Conservation (phyloP, 2,329 filamentous ascomycete species). For the Aspergillus felis region DNA sequence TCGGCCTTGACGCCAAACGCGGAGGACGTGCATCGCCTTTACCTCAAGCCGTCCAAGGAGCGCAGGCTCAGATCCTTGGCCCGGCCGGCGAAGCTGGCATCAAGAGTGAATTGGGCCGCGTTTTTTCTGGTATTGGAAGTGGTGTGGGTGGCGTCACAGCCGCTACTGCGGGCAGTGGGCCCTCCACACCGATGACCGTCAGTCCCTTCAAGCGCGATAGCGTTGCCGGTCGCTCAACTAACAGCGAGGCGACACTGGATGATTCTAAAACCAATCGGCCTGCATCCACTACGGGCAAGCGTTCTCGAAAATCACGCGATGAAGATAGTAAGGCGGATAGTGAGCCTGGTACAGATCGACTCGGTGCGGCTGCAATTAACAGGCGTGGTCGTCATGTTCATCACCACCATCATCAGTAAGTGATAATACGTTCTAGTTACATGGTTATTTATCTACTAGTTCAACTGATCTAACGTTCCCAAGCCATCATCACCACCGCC, state of each 20-base stretch:
- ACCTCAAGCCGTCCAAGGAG: slow-evolving; percentile 90
- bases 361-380: slow-evolving; percentile 61
- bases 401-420: slow-evolving; percentile 58
- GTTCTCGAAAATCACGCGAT: slow-evolving; percentile 68
- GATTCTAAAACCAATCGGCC: slow-evolving; percentile 41
- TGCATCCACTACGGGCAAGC: slow-evolving; percentile 51
- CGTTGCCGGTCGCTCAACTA: slow-evolving; percentile 41
- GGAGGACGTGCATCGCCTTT: slow-evolving; percentile 82
- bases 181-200: slow-evolving; percentile 51
- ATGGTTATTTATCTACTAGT: background rate
- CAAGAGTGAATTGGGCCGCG: slow-evolving; percentile 90
- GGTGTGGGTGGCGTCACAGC: slow-evolving; percentile 56
- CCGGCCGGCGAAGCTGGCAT: slow-evolving; percentile 81
- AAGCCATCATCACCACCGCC: slow-evolving; percentile 53
- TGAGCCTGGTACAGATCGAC: slow-evolving; percentile 62
- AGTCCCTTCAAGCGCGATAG: slow-evolving; percentile 52
- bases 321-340: slow-evolving; percentile 64
- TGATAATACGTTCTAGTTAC: slow-evolving; percentile 9
- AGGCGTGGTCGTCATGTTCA: slow-evolving; percentile 57
- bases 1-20: slow-evolving; percentile 70
- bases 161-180: slow-evolving; percentile 47
- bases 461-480: background rate
- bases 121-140: slow-evolving; percentile 89
- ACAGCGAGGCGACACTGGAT: slow-evolving; percentile 37
- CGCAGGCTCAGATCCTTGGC: slow-evolving; percentile 73